These are phyloP conservation scores for Serendipita sp. DNA, from an alignment of 768 basidiomycete species.

Conservation along the genomic window DNA sequence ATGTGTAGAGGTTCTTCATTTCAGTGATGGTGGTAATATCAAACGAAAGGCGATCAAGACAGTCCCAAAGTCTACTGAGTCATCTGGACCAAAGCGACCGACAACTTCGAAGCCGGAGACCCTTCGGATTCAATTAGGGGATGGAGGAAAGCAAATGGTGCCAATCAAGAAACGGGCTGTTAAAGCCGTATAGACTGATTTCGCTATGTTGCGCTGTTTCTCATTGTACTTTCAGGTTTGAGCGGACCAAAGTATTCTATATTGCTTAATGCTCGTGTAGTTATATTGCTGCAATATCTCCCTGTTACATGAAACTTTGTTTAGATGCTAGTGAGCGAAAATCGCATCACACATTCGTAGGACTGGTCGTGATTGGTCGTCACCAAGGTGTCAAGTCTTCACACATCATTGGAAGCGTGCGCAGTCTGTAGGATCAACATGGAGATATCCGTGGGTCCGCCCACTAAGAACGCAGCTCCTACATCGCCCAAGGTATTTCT, in stretches of 20 bases:
- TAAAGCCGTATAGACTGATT: background rate
- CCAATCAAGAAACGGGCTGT: background rate
- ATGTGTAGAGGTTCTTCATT: background rate
- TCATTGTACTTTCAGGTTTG: background rate
- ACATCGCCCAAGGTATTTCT: slow-evolving; percentile 28
- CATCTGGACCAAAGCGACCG: too few species aligned
- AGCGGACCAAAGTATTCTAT: background rate
- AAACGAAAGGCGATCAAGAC: too few species aligned
- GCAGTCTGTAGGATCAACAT: slow-evolving; percentile 8
- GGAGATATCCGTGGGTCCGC: slow-evolving; percentile 7
- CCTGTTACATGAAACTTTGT: too few species aligned
- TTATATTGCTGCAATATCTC: background rate
- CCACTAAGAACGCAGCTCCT: slow-evolving; percentile 22
- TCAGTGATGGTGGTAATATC: too few species aligned
- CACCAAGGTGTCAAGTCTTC: background rate
- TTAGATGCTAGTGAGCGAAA: too few species aligned
- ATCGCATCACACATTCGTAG: background rate
- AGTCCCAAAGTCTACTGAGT: too few species aligned
- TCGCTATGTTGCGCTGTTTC: background rate
- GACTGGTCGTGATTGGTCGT: background rate
- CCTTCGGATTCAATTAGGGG: background rate
- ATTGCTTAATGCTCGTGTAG: background rate
- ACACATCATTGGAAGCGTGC: background rate
- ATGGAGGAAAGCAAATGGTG: background rate
- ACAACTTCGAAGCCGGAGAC: too few species aligned